Evolutionary conservation across 768 basidiomycete species (phyloP).

Genomic region (Pleurotus cornucopiae): DNA sequence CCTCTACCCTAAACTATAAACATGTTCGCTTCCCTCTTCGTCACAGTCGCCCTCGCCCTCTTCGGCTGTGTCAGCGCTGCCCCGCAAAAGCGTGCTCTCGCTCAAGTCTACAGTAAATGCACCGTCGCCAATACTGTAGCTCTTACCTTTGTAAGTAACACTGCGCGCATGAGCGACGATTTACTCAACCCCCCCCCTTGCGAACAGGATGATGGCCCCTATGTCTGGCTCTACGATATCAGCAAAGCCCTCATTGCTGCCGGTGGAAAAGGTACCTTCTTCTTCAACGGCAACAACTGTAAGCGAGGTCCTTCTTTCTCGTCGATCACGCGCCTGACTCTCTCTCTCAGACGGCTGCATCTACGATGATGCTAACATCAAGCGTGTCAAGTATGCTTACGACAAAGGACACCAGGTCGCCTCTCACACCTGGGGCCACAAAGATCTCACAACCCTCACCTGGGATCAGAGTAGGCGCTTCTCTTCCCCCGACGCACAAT

Average conservation of each 20-base stretch:
- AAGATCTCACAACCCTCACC: slow-evolving; percentile 28
- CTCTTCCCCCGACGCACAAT: background rate
- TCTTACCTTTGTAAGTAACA: slow-evolving; percentile 31
- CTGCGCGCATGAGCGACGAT: background rate
- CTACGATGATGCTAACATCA: slow-evolving; percentile 23
- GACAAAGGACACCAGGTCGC: slow-evolving; percentile 36
- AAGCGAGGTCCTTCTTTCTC: background rate
- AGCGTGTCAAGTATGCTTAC: slow-evolving; percentile 30
- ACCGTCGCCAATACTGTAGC: slow-evolving; percentile 33
- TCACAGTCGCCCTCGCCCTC: slow-evolving; percentile 2
- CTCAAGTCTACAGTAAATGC: slow-evolving; percentile 30
- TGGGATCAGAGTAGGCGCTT: slow-evolving; percentile 23
- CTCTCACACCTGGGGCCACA: slow-evolving; percentile 47
- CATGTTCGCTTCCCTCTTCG: slow-evolving; percentile 4
- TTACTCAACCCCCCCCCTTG: background rate
- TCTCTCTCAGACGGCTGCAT: slow-evolving; percentile 29
- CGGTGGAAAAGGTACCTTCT: slow-evolving; percentile 25
- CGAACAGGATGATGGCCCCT: slow-evolving; percentile 40
- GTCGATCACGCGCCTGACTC: background rate
- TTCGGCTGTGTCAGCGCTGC: background rate
- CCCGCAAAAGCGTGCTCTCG: slow-evolving; percentile 13
- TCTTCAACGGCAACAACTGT: slow-evolving; percentile 20
- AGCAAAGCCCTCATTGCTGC: slow-evolving; percentile 18
- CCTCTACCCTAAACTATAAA: background rate
- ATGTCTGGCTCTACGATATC: slow-evolving; percentile 30